phyloP scores from a whole-genome alignment of 495 filamentous ascomycete genomes.

The Penicillium subrubescens region DNA sequence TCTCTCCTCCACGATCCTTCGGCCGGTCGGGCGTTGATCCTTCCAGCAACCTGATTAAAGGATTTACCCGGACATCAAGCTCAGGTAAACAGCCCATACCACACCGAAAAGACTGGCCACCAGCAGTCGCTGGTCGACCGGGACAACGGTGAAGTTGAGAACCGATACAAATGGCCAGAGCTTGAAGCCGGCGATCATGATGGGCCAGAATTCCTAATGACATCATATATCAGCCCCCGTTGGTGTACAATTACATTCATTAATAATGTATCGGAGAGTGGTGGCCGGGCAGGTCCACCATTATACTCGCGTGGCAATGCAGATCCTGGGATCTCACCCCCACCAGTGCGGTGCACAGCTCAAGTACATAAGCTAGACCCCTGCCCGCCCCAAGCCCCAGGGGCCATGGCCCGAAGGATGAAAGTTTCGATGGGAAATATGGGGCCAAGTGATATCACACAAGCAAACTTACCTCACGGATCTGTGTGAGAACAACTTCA shows the following conservation, averaged over 20 bases:
- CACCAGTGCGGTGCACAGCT: not conserved
- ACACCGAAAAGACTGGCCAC: constrained; percentile 74
- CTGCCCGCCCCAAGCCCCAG: not conserved
- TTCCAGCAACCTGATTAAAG: not conserved
- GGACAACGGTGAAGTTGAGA: constrained; percentile 73
- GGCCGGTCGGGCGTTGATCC: not conserved
- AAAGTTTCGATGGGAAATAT: not conserved
- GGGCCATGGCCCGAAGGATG: not conserved
- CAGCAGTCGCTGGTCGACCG: constrained; percentile 67
- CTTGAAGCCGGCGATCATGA: constrained; percentile 71
- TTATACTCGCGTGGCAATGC: not conserved
- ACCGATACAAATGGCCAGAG: constrained; percentile 81
- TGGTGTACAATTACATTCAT: not conserved
- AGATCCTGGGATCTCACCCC: not conserved
- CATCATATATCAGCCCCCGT: constrained; percentile 8
- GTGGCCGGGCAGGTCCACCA: not conserved
- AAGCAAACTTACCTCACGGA: constrained; percentile 35
- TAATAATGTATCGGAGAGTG: not conserved
- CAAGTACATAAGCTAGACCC: not conserved
- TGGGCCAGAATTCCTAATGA: constrained; percentile 61
- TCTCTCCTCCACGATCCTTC: not conserved
- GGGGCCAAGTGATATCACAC: not conserved
- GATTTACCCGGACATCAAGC: constrained; percentile 52
- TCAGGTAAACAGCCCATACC: constrained; percentile 81
- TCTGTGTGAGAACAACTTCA: constrained; percentile 27